These are phyloP conservation scores for Ceratocystis destructans DNA, from an alignment of 2,329 filamentous ascomycete genomes.

Conservation along the genomic window DNA sequence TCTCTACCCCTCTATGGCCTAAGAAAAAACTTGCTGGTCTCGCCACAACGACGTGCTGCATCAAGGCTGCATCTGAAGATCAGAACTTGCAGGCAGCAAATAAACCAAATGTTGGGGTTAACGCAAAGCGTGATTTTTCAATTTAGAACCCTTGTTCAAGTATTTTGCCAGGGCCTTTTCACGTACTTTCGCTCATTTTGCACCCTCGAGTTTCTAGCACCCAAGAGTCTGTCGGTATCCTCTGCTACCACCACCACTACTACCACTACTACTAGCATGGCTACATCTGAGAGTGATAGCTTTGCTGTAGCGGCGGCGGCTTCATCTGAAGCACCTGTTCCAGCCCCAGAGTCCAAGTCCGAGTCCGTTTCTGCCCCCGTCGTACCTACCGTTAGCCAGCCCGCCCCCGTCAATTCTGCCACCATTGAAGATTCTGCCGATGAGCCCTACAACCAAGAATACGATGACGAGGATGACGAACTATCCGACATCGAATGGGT, in stretches of 20 bases:
- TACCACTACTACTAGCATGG: conserved; percentile 20
- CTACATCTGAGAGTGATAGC: conserved; percentile 8
- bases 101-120: conserved; percentile 23
- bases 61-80: background rate
- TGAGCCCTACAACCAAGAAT: conserved; percentile 41
- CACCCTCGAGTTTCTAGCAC: conserved; percentile 20
- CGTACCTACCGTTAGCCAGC: background rate
- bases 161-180: conserved; percentile 9
- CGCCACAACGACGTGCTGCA: background rate
- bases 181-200: conserved; percentile 8
- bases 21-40: conserved; percentile 6
- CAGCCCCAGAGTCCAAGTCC: conserved; percentile 5
- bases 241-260: too few relatives aligned
- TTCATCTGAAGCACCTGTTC: conserved; percentile 20
- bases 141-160: conserved; percentile 11
- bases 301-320: background rate
- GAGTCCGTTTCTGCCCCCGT: background rate
- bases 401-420: conserved; percentile 10
- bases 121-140: conserved; percentile 1
- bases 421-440: conserved; percentile 20
- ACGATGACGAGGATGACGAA: conserved; percentile 50
- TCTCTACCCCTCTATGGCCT: conserved; percentile 3
- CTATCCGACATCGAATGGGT: conserved; percentile 21
- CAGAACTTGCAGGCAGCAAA: conserved; percentile 19
- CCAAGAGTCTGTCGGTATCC: conserved; percentile 23